These are phyloP conservation scores for Fusarium acutatum DNA, from an alignment of 2,329 filamentous ascomycete species.

Conservation along the genomic window DNA sequence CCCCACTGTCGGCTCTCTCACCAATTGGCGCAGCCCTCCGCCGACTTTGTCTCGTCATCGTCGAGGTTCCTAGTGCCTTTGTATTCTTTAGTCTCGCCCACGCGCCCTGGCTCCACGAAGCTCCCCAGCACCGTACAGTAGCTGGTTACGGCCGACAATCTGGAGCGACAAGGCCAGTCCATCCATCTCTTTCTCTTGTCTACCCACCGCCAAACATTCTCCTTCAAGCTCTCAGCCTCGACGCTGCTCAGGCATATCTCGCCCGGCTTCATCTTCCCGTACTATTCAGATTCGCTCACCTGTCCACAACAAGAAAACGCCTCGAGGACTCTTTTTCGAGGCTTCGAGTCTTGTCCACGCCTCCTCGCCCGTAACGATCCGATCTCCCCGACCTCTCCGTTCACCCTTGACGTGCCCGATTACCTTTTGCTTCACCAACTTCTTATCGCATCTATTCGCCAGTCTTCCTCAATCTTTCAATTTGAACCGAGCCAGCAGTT, in stretches of 20 bases:
- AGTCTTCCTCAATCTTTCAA: neutral
- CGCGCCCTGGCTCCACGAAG: conserved; percentile 39
- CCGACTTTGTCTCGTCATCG: conserved; percentile 42
- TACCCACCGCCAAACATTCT: conserved; percentile 37
- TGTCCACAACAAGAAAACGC: neutral
- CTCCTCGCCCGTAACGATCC: conserved; percentile 25
- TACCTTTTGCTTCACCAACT: conserved; percentile 28
- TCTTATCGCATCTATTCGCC: conserved; percentile 25
- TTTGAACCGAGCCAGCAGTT: neutral
- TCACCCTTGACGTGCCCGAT: conserved; percentile 28
- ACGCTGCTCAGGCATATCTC: conserved; percentile 25
- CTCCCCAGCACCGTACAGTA: conserved; percentile 32
- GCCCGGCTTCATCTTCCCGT: conserved; percentile 16
- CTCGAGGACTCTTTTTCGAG: neutral
- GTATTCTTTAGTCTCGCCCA: conserved; percentile 37
- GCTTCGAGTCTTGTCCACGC: conserved; percentile 5
- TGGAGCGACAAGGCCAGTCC: conserved; percentile 37
- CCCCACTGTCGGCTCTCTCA: conserved; percentile 36
- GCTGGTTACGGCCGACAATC: conserved; percentile 29
- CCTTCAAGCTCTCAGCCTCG: conserved; percentile 36
- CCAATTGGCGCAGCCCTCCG: conserved; percentile 40
- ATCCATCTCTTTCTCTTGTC: conserved; percentile 34
- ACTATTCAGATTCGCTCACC: conserved; percentile 6
- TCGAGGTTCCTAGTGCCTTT: conserved; percentile 40
- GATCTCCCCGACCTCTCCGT: conserved; percentile 27